A percentile compares a stretch with the other conserved stretches of the same genome.
phyloP scores from a whole-genome alignment of 768 basidiomycete species.

The Postia placenta region DNA sequence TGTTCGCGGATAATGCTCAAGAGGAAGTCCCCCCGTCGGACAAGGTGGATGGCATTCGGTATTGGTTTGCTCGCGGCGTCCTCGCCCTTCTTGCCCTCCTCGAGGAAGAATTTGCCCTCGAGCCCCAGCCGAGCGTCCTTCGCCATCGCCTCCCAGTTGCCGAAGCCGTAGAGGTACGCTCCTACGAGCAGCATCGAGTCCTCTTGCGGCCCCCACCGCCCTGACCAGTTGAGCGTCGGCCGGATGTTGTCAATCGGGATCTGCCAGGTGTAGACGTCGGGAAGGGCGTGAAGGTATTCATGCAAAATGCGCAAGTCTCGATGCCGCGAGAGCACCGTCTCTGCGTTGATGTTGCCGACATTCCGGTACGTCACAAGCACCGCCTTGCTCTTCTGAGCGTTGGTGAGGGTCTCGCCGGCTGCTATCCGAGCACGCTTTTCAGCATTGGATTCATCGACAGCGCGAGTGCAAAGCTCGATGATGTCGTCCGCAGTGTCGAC shows the following conservation, averaged over 20 bases:
- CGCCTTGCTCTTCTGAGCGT: constrained; percentile 95
- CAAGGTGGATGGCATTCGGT: constrained; percentile 96
- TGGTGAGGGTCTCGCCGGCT: constrained; percentile 83
- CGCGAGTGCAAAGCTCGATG: constrained; percentile 74
- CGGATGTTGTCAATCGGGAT: constrained; percentile 93
- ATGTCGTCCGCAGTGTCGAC: constrained; percentile 90
- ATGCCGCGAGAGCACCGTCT: constrained; percentile 87
- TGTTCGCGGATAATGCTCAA: constrained; percentile 78
- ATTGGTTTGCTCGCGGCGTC: constrained; percentile 81
- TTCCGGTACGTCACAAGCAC: constrained; percentile 87
- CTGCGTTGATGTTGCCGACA: constrained; percentile 94
- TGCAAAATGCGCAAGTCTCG: constrained; percentile 86
- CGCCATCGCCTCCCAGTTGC: constrained; percentile 93
- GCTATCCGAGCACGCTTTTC: constrained; percentile 72
- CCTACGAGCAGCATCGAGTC: constrained; percentile 95
- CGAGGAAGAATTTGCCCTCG: constrained; percentile 93
- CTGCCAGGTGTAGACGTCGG: constrained; percentile 75
- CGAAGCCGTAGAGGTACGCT: constrained; percentile 90
- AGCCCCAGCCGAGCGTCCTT: constrained; percentile 82
- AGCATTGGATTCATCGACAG: constrained; percentile 79
- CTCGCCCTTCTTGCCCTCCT: constrained; percentile 94
- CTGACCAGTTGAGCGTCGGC: constrained; percentile 93
- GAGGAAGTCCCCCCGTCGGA: constrained; percentile 93
- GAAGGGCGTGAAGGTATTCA: constrained; percentile 66
- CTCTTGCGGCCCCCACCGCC: constrained; percentile 88